Evolutionary conservation across 192 early-diverging fungal genomes (phyloP), one percentile per base, ranked within the genome.

Genomic region (Coemansia aciculifera): DNA sequence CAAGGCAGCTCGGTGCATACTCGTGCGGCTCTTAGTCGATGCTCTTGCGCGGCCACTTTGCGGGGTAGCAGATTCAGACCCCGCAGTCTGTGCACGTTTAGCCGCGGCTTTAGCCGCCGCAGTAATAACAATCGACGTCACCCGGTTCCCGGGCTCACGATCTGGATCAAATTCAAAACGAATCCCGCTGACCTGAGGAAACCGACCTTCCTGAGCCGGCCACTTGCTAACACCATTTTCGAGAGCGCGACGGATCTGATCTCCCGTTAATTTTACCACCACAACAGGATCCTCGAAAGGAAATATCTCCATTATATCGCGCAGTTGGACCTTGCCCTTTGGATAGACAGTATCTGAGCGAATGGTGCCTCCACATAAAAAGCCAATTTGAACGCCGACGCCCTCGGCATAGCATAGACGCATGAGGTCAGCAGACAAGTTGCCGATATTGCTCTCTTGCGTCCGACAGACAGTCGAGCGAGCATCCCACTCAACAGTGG

Each of bases 211-310:
- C 61, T 89, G 88, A 17, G 83, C 86, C 7, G 90, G 90, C 71
- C 84, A 87, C 78, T 85, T 86, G 54, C 87, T 87, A 24, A 91
- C 76, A 43, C 84, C 77, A 66, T 86, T 90, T 62, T 91, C 89
- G 34, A 91, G 64, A 0, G 87, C 90, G 9, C 84, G 81, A 57
- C 85, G 84, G 54, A 90, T 66, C 65, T 90, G 86, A 31, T 81
- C 75, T 5, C 90, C 90, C 2, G 87, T 88, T 21, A 91, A 52
- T 40, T 66, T 60, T 17, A 91, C 75, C 10, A 91, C 89, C 2
- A 91, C 86, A 1, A 86, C 64, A 7, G 89, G 89, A 52, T 91
- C 90, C 44, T 87, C 85, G 27, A 90, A 91, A 29, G 90, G 90
- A 62, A 91, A 89, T 19, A 86, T 74, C 36, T 88, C 86, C 77